A percentile compares a stretch with the other conserved stretches of the same genome.
phyloP scores from a whole-genome alignment of 2,329 filamentous ascomycete species.

The Phyllosticta ampelicida region DNA sequence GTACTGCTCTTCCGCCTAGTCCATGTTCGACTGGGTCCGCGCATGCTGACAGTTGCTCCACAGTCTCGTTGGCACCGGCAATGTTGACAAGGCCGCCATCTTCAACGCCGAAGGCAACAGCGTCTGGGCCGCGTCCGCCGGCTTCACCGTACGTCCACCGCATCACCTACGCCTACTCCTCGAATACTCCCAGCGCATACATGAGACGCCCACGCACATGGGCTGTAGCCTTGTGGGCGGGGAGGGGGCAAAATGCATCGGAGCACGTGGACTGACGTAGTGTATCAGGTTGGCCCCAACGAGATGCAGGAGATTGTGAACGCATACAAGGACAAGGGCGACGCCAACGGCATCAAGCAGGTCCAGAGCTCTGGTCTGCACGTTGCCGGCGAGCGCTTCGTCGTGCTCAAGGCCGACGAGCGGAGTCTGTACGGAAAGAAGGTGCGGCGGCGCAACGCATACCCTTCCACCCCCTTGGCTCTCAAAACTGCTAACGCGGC shows the following conservation, averaged over 20 bases:
- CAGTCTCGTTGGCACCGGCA: constrained; percentile 33
- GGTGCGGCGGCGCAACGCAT: constrained; percentile 41
- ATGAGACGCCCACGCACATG: not conserved
- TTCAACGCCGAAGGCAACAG: constrained; percentile 38
- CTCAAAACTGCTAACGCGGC: not conserved
- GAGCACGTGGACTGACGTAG: constrained; percentile 7
- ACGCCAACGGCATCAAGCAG: constrained; percentile 45
- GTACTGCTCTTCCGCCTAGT: constrained; percentile 15
- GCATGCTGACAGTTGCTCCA: constrained; percentile 9
- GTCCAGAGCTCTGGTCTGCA: constrained; percentile 64
- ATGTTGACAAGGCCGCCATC: constrained; percentile 40
- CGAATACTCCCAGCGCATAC: not conserved
- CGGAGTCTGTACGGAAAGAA: constrained; percentile 76
- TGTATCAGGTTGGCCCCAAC: constrained; percentile 36
- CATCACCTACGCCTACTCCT: not conserved
- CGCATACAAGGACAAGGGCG: constrained; percentile 43
- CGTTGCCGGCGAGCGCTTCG: constrained; percentile 66
- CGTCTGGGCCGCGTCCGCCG: constrained; percentile 73
- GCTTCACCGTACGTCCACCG: constrained; percentile 56
- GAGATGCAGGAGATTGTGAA: constrained; percentile 47
- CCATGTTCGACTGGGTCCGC: not conserved
- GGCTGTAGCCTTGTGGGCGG: constrained; percentile 1
- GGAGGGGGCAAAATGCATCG: constrained; percentile 9
- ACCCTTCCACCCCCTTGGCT: constrained; percentile 3
- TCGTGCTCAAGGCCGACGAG: constrained; percentile 65